Conservation (phyloP, 371 early-diverging fungal genomes). For the Synchytrium microbalum region DNA sequence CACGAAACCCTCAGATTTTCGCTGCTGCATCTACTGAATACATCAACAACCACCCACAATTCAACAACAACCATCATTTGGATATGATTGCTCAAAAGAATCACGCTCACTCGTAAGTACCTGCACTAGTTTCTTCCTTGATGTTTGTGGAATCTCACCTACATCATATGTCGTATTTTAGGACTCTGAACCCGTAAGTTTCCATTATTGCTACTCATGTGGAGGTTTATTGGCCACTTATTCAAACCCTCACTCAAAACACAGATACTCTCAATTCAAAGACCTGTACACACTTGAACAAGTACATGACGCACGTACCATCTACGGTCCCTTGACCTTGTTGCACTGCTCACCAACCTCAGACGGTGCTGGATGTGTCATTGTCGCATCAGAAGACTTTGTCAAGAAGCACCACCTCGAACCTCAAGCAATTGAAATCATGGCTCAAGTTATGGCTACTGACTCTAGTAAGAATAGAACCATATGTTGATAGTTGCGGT, state of each 20-base stretch:
- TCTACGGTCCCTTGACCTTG: conserved; percentile 63
- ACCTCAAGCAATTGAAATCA: conserved; percentile 54
- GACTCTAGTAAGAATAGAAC: too few species aligned
- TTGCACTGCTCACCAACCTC: conserved; percentile 76
- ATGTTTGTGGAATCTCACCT: too few species aligned
- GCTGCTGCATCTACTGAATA: conserved; percentile 70
- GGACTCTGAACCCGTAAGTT: neutral
- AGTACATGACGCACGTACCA: conserved; percentile 48
- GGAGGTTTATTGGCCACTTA: too few species aligned
- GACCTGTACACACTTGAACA: conserved; percentile 61
- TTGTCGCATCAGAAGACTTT: conserved; percentile 67
- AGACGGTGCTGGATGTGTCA: conserved; percentile 62
- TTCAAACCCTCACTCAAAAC: too few species aligned
- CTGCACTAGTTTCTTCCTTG: too few species aligned
- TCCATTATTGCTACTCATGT: too few species aligned
- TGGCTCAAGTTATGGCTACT: conserved; percentile 63
- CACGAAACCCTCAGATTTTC: conserved; percentile 66
- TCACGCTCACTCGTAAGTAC: conserved; percentile 45
- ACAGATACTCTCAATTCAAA: conserved; percentile 73
- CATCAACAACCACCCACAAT: conserved; percentile 34
- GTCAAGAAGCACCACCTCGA: conserved; percentile 52
- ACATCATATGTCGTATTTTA: neutral
- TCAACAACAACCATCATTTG: conserved; percentile 33
- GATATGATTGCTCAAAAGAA: conserved; percentile 71
- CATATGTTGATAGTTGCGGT: too few species aligned